Evolutionary conservation across 805 yeast species (phyloP), one percentile per base, ranked within the genome.

Genomic region (Kodamaea neixiangensis): DNA sequence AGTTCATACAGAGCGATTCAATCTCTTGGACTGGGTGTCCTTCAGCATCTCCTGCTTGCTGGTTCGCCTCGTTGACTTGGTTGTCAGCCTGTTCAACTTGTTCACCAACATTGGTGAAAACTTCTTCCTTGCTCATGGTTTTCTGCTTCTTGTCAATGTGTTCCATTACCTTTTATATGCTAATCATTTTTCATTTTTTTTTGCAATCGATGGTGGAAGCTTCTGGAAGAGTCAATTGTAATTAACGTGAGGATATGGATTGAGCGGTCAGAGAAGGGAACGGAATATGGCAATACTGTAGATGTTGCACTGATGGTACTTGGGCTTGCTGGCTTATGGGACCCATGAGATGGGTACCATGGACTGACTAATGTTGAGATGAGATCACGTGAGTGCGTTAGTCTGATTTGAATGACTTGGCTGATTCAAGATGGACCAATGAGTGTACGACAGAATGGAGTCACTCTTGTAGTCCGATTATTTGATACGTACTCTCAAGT

Each of bases 1-100:
- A 94, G 75, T 89, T 89, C 97, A 94, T 92, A 75, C 99, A 94
- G 37, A 94, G 72, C 7, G 97, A 90, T 65, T 93, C 93, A 55
- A 94, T 82, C 67, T 94, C 98, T 67, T 92, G 97, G 15, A 94
- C 96, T 1, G 97, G 96, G 20, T 37, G 41, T 3, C 97, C 97
- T 66, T 84, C 85, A 7, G 87, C 86, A 65, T 90, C 97, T 3
- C 72, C 72, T 19, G 92, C 93, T 25, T 25, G 31, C 10, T 25
- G 31, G 18, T 94, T 96, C 0, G 96, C 88, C 34, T 78, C 69
- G 17, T 51, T 52, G 22, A 50, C 44, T 34, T 55, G 58, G 15
- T 54, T 50, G 29, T 64, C 69, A 14, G 69, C 62, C 10, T 55
- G 50, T 39, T 63, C 63, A n/a, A 64, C 79, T 54, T 75, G 78